Conservation (phyloP, 495 filamentous ascomycete species). For the Aspergillus avenaceus region DNA sequence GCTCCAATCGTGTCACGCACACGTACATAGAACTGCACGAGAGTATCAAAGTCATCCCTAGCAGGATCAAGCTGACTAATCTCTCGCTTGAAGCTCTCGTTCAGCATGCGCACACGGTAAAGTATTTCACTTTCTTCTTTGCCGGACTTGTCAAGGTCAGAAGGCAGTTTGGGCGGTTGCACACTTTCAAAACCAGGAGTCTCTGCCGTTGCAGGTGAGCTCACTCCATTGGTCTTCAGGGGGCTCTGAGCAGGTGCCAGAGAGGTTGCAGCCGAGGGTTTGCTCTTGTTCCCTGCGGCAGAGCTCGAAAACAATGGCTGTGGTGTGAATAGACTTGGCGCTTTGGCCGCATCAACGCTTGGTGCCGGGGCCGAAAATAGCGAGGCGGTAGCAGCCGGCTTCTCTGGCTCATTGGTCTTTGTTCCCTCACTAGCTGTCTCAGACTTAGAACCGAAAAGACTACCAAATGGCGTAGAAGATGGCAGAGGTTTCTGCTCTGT, state of each 20-base stretch:
- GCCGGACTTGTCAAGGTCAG: constrained; percentile 10
- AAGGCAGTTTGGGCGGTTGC: constrained; percentile 13
- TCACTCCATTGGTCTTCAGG: constrained; percentile 10
- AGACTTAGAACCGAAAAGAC: constrained; percentile 13
- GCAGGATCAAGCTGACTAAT: constrained; percentile 25
- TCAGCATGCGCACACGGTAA: constrained; percentile 26
- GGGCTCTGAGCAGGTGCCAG: constrained; percentile 4
- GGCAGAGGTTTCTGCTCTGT: constrained; percentile 13
- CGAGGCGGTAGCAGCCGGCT: constrained; percentile 4
- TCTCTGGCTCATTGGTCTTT: constrained; percentile 11
- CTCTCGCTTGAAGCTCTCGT: constrained; percentile 29
- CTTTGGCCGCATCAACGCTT: not conserved
- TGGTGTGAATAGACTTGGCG: constrained; percentile 7
- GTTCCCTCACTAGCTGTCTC: constrained; percentile 7
- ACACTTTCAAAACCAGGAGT: constrained; percentile 11
- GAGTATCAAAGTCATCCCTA: constrained; percentile 25
- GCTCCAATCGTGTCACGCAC: constrained; percentile 31
- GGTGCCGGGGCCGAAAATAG: constrained; percentile 5
- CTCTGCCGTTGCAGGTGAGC: not conserved
- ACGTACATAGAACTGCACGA: constrained; percentile 32
- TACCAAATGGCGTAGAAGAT: constrained; percentile 14
- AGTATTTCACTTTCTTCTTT: constrained; percentile 18
- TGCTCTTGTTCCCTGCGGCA: constrained; percentile 1
- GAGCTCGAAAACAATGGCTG: constrained; percentile 12
- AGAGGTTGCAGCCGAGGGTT: not conserved